These are phyloP conservation scores for Tetrahymena malaccensis DNA, from an alignment of 73 alveolate species.

Conservation along the genomic window DNA sequence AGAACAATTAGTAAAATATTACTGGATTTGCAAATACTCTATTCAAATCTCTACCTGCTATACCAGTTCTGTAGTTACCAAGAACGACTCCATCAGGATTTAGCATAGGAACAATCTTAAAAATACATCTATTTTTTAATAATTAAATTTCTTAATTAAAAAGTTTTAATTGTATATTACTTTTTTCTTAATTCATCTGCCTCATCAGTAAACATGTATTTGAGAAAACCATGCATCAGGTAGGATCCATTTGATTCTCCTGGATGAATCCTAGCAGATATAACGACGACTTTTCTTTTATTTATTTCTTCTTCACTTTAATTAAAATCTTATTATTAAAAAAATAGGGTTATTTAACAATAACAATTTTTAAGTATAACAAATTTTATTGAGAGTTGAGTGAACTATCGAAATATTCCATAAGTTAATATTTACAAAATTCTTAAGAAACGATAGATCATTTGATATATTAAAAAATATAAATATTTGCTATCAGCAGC, in stretches of 20 bases:
- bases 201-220: constrained; percentile 58
- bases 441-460: no score
- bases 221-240: constrained; percentile 81
- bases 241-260: constrained; percentile 92
- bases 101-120: constrained; percentile 83
- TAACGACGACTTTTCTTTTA: constrained; percentile 68
- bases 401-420: no score
- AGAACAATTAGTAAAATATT: not conserved
- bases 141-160: constrained; percentile 23
- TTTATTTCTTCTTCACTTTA: constrained; percentile 25
- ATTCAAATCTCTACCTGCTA: constrained; percentile 88
- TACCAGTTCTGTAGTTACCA: constrained; percentile 84
- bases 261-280: constrained; percentile 92
- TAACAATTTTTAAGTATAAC: no score
- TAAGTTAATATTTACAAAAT: no score
- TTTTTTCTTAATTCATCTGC: constrained; percentile 44
- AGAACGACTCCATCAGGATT: constrained; percentile 95
- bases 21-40: constrained; percentile 58
- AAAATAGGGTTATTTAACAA: not conserved
- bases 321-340: not conserved
- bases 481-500: no score
- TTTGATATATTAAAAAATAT: no score
- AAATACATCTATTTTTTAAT: constrained; percentile 26
- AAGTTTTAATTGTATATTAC: constrained; percentile 65
- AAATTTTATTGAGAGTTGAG: not conserved